These are phyloP conservation scores for Auricularia auricula-judae DNA, from an alignment of 768 basidiomycete species.

Conservation along the genomic window DNA sequence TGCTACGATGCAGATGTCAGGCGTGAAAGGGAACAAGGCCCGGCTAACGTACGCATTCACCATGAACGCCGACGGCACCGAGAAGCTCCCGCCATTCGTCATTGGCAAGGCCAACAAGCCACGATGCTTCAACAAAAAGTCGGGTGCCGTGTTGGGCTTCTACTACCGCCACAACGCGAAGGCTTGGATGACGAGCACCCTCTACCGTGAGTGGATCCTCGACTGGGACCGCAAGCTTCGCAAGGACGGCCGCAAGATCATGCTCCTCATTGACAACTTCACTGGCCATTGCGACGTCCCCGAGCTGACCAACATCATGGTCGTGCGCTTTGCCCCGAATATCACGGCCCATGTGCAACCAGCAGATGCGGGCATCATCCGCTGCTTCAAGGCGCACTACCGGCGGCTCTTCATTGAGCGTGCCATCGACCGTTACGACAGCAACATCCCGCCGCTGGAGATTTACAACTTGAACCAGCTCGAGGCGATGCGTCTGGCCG, in stretches of 20 bases:
- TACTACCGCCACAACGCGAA: slow-evolving; percentile 26
- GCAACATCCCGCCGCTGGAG: background rate
- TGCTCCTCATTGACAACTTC: slow-evolving; percentile 9
- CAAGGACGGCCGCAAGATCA: slow-evolving; percentile 6
- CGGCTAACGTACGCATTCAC: slow-evolving; percentile 1
- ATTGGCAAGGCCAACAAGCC: slow-evolving; percentile 25
- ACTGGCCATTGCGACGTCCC: slow-evolving; percentile 2
- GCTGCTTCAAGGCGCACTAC: slow-evolving; percentile 21
- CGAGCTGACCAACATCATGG: slow-evolving; percentile 3
- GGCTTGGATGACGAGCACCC: slow-evolving; percentile 26
- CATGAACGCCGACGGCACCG: slow-evolving; percentile 15
- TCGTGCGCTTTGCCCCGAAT: slow-evolving; percentile 9
- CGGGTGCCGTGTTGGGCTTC: background rate
- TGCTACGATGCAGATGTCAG: background rate
- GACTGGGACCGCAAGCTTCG: slow-evolving; percentile 3
- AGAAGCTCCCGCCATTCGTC: slow-evolving; percentile 19
- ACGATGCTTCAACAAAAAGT: slow-evolving; percentile 19
- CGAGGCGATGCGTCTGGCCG: slow-evolving; percentile 25
- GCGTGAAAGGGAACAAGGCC: background rate
- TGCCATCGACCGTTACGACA: slow-evolving; percentile 17
- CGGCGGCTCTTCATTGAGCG: slow-evolving; percentile 16
- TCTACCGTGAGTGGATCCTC: slow-evolving; percentile 10
- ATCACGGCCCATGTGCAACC: slow-evolving; percentile 12
- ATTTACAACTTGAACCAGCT: slow-evolving; percentile 31
- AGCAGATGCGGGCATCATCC: slow-evolving; percentile 10